These are phyloP conservation scores for Hygrophorus russula DNA, from an alignment of 768 basidiomycete genomes.

Conservation along the genomic window DNA sequence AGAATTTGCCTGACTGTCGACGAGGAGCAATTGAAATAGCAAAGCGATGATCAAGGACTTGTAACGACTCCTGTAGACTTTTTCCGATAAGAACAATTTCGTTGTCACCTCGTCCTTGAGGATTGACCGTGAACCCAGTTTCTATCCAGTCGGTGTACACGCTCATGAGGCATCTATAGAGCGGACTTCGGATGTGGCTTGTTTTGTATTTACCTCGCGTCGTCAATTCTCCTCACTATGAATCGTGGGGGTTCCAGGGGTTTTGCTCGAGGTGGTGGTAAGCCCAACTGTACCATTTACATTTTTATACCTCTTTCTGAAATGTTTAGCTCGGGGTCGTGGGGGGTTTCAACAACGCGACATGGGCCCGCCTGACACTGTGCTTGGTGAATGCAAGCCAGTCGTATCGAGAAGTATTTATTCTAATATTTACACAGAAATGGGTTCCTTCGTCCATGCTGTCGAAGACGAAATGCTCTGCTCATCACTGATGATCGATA, in stretches of 20 bases:
- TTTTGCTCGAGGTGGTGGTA: conserved; percentile 44
- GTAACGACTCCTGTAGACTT: conserved; percentile 20
- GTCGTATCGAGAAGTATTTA: neutral
- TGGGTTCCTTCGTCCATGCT: conserved; percentile 87
- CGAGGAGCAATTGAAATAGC: conserved; percentile 8
- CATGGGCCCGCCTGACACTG: conserved; percentile 67
- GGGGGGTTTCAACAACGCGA: conserved; percentile 67
- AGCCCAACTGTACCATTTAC: conserved; percentile 5
- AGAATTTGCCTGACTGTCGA: neutral
- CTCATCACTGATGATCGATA: conserved; percentile 70
- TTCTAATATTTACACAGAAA: conserved; percentile 42
- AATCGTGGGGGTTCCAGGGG: conserved; percentile 44
- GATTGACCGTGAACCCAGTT: conserved; percentile 17
- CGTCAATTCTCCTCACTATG: conserved; percentile 31
- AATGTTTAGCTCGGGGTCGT: conserved; percentile 42
- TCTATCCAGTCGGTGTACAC: conserved; percentile 15
- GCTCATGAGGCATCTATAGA: conserved; percentile 18
- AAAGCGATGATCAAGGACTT: conserved; percentile 10
- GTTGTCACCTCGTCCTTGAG: conserved; percentile 6
- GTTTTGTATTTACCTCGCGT: too few species aligned
- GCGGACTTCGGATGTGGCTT: neutral
- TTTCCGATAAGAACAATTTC: conserved; percentile 19
- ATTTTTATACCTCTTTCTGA: conserved; percentile 5
- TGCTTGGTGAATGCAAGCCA: conserved; percentile 46
- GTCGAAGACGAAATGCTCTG: conserved; percentile 99